Evolutionary conservation across 208 protist species (phyloP).

Genomic region (Herpetomonas muscarum): DNA sequence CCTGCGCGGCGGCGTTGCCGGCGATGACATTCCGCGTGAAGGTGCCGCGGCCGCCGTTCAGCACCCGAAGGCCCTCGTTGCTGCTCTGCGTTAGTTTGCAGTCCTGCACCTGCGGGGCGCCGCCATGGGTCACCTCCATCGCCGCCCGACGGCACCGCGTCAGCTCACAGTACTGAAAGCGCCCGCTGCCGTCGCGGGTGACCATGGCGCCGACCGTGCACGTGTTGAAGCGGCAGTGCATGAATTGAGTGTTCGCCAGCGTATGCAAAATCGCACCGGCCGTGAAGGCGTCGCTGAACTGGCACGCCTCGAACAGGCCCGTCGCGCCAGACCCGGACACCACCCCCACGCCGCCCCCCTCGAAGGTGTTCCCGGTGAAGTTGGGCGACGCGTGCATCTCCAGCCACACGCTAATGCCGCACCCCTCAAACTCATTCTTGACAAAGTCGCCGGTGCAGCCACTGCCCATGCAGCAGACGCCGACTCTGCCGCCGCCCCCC

Average conservation of each 20-base stretch:
- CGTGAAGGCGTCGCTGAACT: conserved; percentile 17
- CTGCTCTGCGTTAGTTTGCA: conserved; percentile 15
- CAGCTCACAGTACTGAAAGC: conserved; percentile 23
- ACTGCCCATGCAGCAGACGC: conserved; percentile 20
- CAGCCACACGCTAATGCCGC: conserved; percentile 21
- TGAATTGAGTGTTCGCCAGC: conserved; percentile 18
- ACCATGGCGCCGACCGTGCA: conserved; percentile 20
- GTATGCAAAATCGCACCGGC: conserved; percentile 16
- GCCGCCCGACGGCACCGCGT: conserved; percentile 10
- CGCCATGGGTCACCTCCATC: conserved; percentile 23
- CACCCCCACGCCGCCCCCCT: conserved; percentile 24
- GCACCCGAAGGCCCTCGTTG: conserved; percentile 19
- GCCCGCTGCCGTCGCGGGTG: conserved; percentile 17
- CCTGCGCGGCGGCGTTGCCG: conserved; percentile 16
- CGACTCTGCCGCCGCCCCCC: conserved; percentile 20
- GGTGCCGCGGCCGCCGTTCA: conserved; percentile 13
- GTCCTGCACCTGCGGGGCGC: conserved; percentile 14
- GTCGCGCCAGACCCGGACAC: conserved; percentile 6
- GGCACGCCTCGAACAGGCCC: conserved; percentile 22
- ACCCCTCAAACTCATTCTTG: conserved; percentile 26
- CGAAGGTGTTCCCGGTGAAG: conserved; percentile 25
- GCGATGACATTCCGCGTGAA: conserved; percentile 26
- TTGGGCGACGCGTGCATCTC: conserved; percentile 21
- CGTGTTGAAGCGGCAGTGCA: conserved; percentile 12
- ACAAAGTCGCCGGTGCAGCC: conserved; percentile 19